Conservation (phyloP, 2,329 filamentous ascomycete genomes). For the Hortaea sp. region DNA sequence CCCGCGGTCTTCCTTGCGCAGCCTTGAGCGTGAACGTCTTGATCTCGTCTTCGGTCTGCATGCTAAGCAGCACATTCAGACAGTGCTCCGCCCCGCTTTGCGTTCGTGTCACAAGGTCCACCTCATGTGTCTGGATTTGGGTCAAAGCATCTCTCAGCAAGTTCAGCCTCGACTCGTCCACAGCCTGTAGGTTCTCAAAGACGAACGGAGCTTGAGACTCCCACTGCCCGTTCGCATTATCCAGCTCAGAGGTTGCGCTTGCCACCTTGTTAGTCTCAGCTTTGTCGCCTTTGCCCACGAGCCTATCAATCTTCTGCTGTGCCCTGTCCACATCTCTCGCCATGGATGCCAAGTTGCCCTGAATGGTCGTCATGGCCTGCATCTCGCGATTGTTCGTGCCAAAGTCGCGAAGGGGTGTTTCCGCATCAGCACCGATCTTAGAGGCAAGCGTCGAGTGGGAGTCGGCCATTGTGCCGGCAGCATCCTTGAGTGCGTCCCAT, state of each 20-base stretch:
- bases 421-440: constrained; percentile 81
- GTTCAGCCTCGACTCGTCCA: constrained; percentile 83
- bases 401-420: constrained; percentile 71
- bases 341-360: constrained; percentile 67
- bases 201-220: constrained; percentile 89
- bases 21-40: constrained; percentile 51
- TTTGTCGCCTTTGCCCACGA: constrained; percentile 67
- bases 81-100: constrained; percentile 68
- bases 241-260: constrained; percentile 59
- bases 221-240: constrained; percentile 77
- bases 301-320: constrained; percentile 76
- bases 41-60: constrained; percentile 81
- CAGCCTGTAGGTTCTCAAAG: constrained; percentile 81
- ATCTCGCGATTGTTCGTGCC: constrained; percentile 62
- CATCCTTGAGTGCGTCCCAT: constrained; percentile 78
- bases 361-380: constrained; percentile 68
- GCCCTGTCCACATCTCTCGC: constrained; percentile 78
- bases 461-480: constrained; percentile 69
- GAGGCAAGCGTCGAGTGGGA: constrained; percentile 73
- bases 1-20: constrained; percentile 18
- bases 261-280: constrained; percentile 70
- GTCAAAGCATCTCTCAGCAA: constrained; percentile 84
- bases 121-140: constrained; percentile 85
- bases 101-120: constrained; percentile 71
- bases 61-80: constrained; percentile 71